Base-by-base conservation (phyloP, 164 flowering plant species). In the Annona cherimola region DNA sequence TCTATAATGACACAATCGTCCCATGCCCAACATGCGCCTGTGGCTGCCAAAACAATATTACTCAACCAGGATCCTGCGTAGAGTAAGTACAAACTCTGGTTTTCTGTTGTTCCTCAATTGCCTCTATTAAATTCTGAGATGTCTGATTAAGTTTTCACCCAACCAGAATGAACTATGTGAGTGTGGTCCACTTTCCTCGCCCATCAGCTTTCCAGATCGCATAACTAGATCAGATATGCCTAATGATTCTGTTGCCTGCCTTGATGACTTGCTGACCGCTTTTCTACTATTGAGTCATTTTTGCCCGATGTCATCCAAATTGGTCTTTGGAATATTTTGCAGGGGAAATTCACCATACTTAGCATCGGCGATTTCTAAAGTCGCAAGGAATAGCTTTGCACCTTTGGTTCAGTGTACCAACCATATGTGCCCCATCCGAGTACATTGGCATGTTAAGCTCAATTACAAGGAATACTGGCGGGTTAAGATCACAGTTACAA, bases 361-460 rank as follows among this genome's bases (percentile, higher is more conserved):
- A 70, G 88, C 86, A 55, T 81, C 86, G 5, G 90, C 76, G 59
- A 81, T 86, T 46, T 46, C 83, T 41, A 68, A 66, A 41, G 68
- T 79, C 62, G 79, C 79, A 42, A 86, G 78, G 77, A 72, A 81
- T 70, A 82, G 70, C 69, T 78, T 74, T 73, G 20, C 82, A 2
- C 92, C 94, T 61, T 80, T 90, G 19, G 85, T 93, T 63, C 94
- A 87, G 77, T 93, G 98, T 78, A 89, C 96, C 0, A 85, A 76
- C 69, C 98, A 93, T 73, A 92, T 92, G 98, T 92, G 98, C 69
- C 98, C 96, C 1, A 79, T 92, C 41, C 85, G 96, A 18, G 81
- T 93, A 43, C 98, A 93, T 73, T 93, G 98, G 96, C 98, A 90
- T 75, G 89, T 93, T 42, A 93, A 90, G 83, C 82, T 84, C 72